Evolutionary conservation across 1,139 yeast genomes (phyloP), one percentile per base, ranked within the genome.

Genomic region (Arxiozyma slooffiae): DNA sequence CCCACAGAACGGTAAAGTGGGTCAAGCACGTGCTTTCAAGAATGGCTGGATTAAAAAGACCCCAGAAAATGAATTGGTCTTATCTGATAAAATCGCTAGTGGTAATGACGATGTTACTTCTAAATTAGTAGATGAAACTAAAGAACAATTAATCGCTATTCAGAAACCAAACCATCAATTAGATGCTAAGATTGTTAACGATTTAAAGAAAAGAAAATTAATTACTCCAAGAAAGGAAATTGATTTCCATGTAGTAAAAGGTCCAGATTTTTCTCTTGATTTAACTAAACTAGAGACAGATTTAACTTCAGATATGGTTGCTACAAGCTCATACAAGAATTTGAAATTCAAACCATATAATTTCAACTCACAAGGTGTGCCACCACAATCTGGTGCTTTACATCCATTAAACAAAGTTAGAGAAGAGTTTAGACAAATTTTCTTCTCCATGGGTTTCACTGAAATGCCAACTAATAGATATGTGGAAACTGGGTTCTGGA

Each of bases 401-500:
- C 99, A 92, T 71, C 99, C 99, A 38, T 77, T 92, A 64, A 88
- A 82, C 74, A 92, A 92, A 72, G 97, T 92, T 52, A 81, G 97
- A 64, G 97, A 90, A 71, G 98, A 94, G 71, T 94, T 92, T 72
- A 80, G 98, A 74, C 96, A 90, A 69, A 90, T 94, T 65, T 92
- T 94, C 79, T 92, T 92, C 73, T 82, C 94, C 44, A 82, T 92
- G 89, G 99, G 99, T 11, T 92, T 92, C 81, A 81, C 92, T 37
- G 99, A 92, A 74, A 92, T 92, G 99, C 97, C 98, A 54, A 85
- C 98, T 21, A 90, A 90, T 69, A 96, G 90, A 71, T 92, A 89
- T 67, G 98, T 94, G 51, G 99, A 92, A 67, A 79, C 95, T 26
- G 97, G 98, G 14, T 92, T 94, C 81, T 92, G 99, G 99, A 92